phyloP scores from a whole-genome alignment of 768 basidiomycete genomes.

The Russula lepida region DNA sequence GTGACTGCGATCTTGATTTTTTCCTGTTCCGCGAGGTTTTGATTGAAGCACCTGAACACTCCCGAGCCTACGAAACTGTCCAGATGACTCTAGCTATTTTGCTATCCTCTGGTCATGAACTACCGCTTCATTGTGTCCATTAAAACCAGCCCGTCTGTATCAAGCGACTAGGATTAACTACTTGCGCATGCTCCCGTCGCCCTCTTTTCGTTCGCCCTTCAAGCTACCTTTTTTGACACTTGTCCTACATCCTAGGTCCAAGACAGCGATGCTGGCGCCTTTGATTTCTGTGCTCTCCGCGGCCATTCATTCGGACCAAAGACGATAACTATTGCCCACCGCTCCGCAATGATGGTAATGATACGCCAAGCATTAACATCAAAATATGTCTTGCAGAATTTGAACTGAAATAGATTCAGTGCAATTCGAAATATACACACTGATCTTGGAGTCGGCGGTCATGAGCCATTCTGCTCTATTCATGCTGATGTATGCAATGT shows the following conservation, averaged over 20 bases:
- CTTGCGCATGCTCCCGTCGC: too few relatives aligned
- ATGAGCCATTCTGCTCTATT: not conserved
- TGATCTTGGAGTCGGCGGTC: not conserved
- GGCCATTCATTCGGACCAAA: not conserved
- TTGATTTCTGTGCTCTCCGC: not conserved
- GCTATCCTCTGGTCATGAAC: not conserved
- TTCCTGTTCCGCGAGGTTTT: not conserved
- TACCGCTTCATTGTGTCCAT: not conserved
- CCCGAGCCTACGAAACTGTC: not conserved
- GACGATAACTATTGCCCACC: not conserved
- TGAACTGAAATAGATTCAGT: not conserved
- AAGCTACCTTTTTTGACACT: conserved; percentile 32
- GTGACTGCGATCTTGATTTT: not conserved
- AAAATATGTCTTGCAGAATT: not conserved
- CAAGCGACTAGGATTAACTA: too few relatives aligned
- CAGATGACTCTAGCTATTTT: not conserved
- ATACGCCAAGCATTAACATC: not conserved
- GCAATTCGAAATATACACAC: not conserved
- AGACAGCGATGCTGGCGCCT: not conserved
- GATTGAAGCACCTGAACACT: not conserved
- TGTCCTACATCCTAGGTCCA: not conserved
- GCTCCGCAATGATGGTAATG: not conserved
- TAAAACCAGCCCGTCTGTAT: conserved; percentile 23
- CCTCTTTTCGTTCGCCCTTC: conserved; percentile 42
- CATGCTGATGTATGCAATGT: too few relatives aligned